Conservation (phyloP, 495 filamentous ascomycete species). For the Neurospora sp. region DNA sequence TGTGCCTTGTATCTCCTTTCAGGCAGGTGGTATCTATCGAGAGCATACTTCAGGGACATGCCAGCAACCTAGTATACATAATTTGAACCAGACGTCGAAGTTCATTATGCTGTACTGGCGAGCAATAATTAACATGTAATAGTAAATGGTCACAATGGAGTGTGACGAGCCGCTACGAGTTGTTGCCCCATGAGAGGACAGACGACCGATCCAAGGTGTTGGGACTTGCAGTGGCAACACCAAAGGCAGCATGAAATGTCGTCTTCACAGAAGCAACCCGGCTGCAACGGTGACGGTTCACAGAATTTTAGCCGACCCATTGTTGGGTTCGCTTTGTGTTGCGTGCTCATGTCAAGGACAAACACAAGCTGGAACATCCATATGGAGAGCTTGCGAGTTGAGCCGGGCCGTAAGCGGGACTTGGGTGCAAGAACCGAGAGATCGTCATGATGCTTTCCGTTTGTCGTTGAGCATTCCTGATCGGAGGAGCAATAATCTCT, state of each 20-base stretch:
- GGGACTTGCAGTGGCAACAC: not conserved
- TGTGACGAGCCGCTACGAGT: too few relatives aligned
- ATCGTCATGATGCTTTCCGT: not conserved
- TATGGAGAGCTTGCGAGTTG: not conserved
- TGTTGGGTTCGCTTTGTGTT: not conserved
- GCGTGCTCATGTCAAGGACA: not conserved
- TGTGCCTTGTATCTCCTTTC: not conserved
- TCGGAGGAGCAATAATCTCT: not conserved
- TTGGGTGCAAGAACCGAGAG: not conserved
- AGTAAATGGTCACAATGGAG: not conserved
- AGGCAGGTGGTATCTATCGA: not conserved
- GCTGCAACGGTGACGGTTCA: not conserved
- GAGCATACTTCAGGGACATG: not conserved
- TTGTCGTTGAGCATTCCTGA: not conserved
- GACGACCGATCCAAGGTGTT: not conserved
- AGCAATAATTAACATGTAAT: not conserved
- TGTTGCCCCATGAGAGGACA: not conserved
- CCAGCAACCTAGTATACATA: not conserved
- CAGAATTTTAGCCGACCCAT: not conserved
- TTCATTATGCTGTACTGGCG: not conserved
- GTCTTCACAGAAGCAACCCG: not conserved
- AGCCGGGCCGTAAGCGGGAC: not conserved
- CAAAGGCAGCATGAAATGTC: not conserved
- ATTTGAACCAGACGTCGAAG: not conserved
- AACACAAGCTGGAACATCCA: not conserved